These are phyloP conservation scores for Asterella californica DNA, from an alignment of 225 moss, liverwort and hornwort genomes.

Conservation along the genomic window DNA sequence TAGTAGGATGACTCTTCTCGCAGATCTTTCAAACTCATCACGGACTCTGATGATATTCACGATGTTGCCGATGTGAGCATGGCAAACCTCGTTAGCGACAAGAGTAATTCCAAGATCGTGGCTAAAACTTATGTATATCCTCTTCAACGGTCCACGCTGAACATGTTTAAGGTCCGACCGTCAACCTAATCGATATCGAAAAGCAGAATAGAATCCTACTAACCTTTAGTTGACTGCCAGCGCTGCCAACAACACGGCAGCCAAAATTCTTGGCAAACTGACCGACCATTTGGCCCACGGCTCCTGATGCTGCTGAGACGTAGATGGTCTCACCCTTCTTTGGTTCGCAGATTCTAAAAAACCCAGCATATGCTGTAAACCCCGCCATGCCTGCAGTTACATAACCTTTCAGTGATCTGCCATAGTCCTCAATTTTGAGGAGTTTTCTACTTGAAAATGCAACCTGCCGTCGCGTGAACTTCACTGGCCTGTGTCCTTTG, in stretches of 20 bases:
- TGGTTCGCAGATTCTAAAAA: conserved; percentile 56
- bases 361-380: conserved; percentile 54
- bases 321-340: conserved; percentile 68
- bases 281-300: conserved; percentile 79
- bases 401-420: neutral
- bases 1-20: too few species aligned
- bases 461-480: neutral
- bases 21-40: too few species aligned
- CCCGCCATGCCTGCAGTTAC: conserved; percentile 50
- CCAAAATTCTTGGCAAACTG: conserved; percentile 63
- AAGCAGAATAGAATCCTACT: neutral
- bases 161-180: too few species aligned
- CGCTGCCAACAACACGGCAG: conserved; percentile 55
- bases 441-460: neutral
- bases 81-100: too few species aligned
- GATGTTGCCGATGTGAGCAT: too few species aligned
- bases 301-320: conserved; percentile 64
- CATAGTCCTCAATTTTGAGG: neutral
- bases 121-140: too few species aligned
- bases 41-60: too few species aligned
- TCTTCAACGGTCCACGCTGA: too few species aligned
- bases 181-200: too few species aligned
- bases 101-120: too few species aligned
- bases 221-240: conserved; percentile 48
- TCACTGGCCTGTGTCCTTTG: neutral